phyloP scores from a whole-genome alignment of 768 basidiomycete genomes.

The Fistulinella prunicolor region DNA sequence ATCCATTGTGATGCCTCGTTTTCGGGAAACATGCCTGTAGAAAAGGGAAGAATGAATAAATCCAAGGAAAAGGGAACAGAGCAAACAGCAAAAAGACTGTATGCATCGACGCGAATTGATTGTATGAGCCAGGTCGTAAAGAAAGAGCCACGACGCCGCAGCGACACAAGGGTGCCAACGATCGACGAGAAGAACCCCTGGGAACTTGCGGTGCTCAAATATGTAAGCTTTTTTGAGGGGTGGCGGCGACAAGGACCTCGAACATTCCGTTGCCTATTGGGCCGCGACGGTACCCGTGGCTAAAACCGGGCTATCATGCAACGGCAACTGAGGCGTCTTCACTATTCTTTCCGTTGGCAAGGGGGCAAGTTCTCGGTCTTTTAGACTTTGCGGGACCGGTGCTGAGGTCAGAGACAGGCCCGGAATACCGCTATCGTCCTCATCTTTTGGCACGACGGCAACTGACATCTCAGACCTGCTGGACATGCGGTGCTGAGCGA shows the following conservation, averaged over 20 bases:
- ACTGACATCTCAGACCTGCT: slow-evolving; percentile 42
- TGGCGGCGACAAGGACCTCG: too few species aligned
- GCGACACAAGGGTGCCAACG: too few species aligned
- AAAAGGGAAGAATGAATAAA: slow-evolving; percentile 32
- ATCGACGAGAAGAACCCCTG: too few species aligned
- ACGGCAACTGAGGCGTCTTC: slow-evolving; percentile 59
- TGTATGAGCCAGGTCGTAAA: not conserved
- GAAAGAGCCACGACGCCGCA: not conserved
- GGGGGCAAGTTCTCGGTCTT: slow-evolving; percentile 36
- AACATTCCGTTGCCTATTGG: too few species aligned
- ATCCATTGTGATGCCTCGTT: slow-evolving; percentile 19
- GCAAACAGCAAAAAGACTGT: not conserved
- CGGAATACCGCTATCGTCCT: slow-evolving; percentile 38
- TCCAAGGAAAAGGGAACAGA: slow-evolving; percentile 19
- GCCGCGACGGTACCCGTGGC: slow-evolving; percentile 41
- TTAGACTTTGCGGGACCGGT: slow-evolving; percentile 34
- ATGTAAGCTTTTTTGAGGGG: too few species aligned
- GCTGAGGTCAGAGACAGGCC: slow-evolving; percentile 31
- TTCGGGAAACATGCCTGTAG: slow-evolving; percentile 29
- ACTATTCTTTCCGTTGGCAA: slow-evolving; percentile 45
- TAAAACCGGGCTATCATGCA: slow-evolving; percentile 59
- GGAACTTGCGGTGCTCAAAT: too few species aligned
- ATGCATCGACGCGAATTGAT: too few species aligned
- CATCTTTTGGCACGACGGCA: slow-evolving; percentile 31
- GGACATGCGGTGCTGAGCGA: slow-evolving; percentile 29